These are phyloP conservation scores for Tinospora cordifolia DNA, from an alignment of 164 flowering plant species.

Conservation along the genomic window DNA sequence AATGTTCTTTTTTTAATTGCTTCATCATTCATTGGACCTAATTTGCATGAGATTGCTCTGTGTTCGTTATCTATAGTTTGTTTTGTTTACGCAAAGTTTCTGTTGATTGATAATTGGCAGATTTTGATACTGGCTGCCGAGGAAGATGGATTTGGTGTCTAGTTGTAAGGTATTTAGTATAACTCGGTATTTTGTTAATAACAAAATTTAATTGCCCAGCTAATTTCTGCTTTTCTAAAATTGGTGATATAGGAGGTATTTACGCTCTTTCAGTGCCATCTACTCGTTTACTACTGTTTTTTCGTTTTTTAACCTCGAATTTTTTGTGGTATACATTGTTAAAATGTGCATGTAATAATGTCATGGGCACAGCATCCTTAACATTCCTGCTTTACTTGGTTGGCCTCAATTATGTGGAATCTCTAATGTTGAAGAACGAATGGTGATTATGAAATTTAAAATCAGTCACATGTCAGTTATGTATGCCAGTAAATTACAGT, in stretches of 20 bases:
- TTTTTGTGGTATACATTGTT: neutral
- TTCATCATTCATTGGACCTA: neutral
- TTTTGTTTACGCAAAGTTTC: neutral
- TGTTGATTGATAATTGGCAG: neutral
- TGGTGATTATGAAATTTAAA: neutral
- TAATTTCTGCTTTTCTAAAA: too few relatives aligned
- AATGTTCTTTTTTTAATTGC: neutral
- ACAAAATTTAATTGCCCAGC: too few relatives aligned
- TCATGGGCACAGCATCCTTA: neutral
- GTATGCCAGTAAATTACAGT: too few relatives aligned
- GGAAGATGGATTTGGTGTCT: conserved; percentile 12
- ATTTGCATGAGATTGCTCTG: neutral
- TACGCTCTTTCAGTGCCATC: neutral
- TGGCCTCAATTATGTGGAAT: neutral
- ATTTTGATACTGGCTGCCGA: neutral
- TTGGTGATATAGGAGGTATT: neutral
- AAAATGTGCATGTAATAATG: neutral
- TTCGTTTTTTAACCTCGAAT: neutral
- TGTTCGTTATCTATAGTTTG: neutral
- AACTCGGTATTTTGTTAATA: neutral
- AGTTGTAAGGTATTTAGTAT: conserved; percentile 11
- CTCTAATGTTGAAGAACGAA: neutral
- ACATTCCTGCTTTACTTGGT: neutral
- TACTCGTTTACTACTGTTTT: neutral
- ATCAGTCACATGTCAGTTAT: too few relatives aligned